Percentiles rank a stretch among this genome's conserved stretches.
Evolutionary conservation across 2,329 filamentous ascomycete genomes (phyloP).

Genomic region (Penicillium sp.): DNA sequence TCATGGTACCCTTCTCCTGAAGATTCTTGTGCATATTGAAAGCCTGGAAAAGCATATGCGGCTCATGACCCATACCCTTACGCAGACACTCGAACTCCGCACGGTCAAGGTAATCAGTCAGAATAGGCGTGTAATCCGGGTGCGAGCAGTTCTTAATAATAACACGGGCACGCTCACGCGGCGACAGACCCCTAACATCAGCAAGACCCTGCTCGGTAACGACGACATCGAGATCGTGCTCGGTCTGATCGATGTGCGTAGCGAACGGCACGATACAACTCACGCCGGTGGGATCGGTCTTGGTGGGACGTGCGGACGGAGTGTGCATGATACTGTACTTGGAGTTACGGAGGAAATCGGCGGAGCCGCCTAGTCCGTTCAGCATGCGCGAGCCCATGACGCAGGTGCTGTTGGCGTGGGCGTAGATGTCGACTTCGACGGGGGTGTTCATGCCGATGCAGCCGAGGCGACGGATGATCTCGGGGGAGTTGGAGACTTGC

Average conservation of each 20-base stretch:
- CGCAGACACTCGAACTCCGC: constrained; percentile 76
- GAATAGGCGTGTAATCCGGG: constrained; percentile 72
- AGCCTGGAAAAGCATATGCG: constrained; percentile 72
- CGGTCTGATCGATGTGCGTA: constrained; percentile 85
- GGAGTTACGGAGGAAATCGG: constrained; percentile 67
- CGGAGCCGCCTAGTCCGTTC: constrained; percentile 72
- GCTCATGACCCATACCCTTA: constrained; percentile 85
- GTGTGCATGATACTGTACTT: constrained; percentile 95
- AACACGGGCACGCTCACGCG: constrained; percentile 68
- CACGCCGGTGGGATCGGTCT: constrained; percentile 72
- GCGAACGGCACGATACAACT: constrained; percentile 89
- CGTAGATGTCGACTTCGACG: constrained; percentile 89
- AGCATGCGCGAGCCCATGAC: constrained; percentile 84
- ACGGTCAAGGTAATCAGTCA: constrained; percentile 72
- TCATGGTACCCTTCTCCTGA: constrained; percentile 78
- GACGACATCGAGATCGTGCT: constrained; percentile 83
- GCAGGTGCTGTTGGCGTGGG: constrained; percentile 82
- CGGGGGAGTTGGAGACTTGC: constrained; percentile 77
- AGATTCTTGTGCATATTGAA: constrained; percentile 87
- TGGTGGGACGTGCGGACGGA: constrained; percentile 67
- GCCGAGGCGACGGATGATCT: constrained; percentile 78
- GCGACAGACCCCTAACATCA: constrained; percentile 72
- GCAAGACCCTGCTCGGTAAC: constrained; percentile 72
- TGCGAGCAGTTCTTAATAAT: constrained; percentile 84
- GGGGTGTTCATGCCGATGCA: constrained; percentile 94